Percentiles rank a stretch among this genome's conserved stretches.
phyloP scores from a whole-genome alignment of 495 filamentous ascomycete species.

The Podospora pseudopauciseta region DNA sequence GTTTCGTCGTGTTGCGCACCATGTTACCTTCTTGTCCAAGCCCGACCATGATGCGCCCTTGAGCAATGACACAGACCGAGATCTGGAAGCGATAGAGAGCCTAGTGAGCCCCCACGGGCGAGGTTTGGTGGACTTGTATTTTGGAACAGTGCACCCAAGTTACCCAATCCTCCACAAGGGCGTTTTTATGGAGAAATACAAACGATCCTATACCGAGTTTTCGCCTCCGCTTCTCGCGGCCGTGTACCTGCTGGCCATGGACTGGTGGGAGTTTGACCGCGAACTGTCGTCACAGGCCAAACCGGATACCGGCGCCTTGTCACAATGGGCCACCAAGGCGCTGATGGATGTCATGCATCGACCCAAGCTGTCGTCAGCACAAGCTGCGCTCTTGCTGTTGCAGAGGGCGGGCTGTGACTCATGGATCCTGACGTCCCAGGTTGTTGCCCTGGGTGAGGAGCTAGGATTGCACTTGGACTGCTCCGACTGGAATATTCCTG shows the following conservation, averaged over 20 bases:
- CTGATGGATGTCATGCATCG: conserved; percentile 61
- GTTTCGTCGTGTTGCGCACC: conserved; percentile 60
- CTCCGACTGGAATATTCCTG: conserved; percentile 64
- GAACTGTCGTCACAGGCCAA: conserved; percentile 49
- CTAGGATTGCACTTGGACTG: conserved; percentile 71
- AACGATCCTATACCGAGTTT: conserved; percentile 58
- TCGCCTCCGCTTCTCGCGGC: conserved; percentile 69
- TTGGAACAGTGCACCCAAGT: conserved; percentile 68
- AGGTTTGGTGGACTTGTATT: conserved; percentile 67
- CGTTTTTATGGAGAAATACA: conserved; percentile 67
- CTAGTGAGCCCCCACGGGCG: conserved; percentile 66
- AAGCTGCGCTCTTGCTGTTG: conserved; percentile 70
- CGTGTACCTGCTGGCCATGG: conserved; percentile 71
- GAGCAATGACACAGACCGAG: conserved; percentile 45
- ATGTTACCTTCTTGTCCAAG: conserved; percentile 64
- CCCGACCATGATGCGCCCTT: conserved; percentile 44
- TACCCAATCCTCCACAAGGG: conserved; percentile 75
- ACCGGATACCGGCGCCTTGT: conserved; percentile 60
- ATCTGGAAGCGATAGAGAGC: conserved; percentile 63
- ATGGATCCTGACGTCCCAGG: conserved; percentile 66
- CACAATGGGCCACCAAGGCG: conserved; percentile 61
- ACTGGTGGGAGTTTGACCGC: conserved; percentile 64
- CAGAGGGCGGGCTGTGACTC: conserved; percentile 59
- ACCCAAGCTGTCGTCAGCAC: conserved; percentile 72
- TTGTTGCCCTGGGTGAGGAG: conserved; percentile 63